Evolutionary conservation across 306 rosid genomes (phyloP), one percentile per base, ranked within the genome.

Genomic region (Citrullus amarus): DNA sequence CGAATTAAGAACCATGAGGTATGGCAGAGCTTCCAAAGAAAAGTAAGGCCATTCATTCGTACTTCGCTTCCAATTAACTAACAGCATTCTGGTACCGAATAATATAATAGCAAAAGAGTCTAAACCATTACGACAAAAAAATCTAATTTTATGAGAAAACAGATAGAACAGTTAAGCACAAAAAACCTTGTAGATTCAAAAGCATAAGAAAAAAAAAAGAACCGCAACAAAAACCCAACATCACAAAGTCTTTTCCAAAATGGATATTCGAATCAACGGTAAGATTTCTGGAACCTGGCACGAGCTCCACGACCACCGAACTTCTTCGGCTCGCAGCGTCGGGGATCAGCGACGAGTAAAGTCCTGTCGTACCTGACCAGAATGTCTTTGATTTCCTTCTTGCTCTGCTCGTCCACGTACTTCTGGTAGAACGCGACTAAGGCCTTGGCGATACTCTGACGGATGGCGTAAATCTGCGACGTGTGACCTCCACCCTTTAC

Each of bases 301-400:
- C 93, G 90, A 25, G 94, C 98, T 38, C 98, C 96, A 22, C 94
- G 96, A 78, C 98, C 96, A 67, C 96, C 98, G 28, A 93, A 93
- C 89, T 93, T 93, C 91, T 93, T 93, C 15, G 98, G 96, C 90
- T 91, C 96, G 60, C 96, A 93, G 63, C 94, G 93, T 63, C 97
- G 84, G 0, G 96, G 97, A 65, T 93, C 94, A 8, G 94, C 97
- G 0, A 93, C 96, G 4, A 93, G 94, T 58, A 93, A 66, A 1
- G 97, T 93, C 38, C 96, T 56, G 17, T 93, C 97, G 17, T 91
- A 91, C 79, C 91, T 80, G 0, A 87, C 88, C 0, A 93, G 89
- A 12, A 93, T 93, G 67, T 93, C 96, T 84, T 91, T 93, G 48
- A 93, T 93, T 82, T 93, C 98, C 88, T 89, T 93, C 91, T 93